These are phyloP conservation scores for Myxozyma vanderwaltii DNA, from an alignment of 805 yeast genomes.

Conservation along the genomic window DNA sequence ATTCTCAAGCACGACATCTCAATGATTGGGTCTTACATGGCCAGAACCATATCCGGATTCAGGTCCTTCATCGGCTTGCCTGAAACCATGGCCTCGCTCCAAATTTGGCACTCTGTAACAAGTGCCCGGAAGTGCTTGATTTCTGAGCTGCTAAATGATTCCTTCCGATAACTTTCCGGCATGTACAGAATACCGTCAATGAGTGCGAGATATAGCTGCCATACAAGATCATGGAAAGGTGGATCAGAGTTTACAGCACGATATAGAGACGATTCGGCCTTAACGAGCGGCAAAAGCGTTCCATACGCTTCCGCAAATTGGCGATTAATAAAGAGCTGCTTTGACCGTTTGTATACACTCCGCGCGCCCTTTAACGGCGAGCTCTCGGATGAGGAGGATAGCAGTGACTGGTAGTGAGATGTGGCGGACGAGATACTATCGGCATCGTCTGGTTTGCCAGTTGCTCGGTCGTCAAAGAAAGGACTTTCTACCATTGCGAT, in stretches of 20 bases:
- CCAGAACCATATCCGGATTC: background rate
- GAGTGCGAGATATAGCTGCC: conserved; percentile 26
- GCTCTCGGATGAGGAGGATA: conserved; percentile 12
- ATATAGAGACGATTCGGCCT: conserved; percentile 7
- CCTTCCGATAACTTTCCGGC: background rate
- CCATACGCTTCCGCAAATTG: conserved; percentile 26
- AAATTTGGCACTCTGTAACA: conserved; percentile 3
- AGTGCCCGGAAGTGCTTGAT: background rate
- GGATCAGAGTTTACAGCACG: background rate
- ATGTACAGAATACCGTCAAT: conserved; percentile 19
- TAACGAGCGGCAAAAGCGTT: conserved; percentile 13
- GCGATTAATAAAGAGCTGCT: conserved; percentile 15
- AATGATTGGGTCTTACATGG: conserved; percentile 4
- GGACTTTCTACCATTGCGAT: too few relatives aligned
- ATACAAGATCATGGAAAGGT: conserved; percentile 6
- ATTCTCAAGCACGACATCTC: background rate
- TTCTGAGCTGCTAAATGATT: conserved; percentile 13
- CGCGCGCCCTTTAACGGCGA: conserved; percentile 10
- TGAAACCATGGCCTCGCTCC: conserved; percentile 9
- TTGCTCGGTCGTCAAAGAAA: too few relatives aligned
- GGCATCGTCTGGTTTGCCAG: background rate
- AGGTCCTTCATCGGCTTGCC: background rate
- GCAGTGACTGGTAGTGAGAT: background rate
- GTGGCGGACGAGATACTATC: background rate
- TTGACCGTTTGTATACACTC: conserved; percentile 9